A percentile compares a stretch with the other conserved stretches of the same genome.
Conservation (phyloP, 1,284 basidiomycete species). For the Fomitopsis palustris region DNA sequence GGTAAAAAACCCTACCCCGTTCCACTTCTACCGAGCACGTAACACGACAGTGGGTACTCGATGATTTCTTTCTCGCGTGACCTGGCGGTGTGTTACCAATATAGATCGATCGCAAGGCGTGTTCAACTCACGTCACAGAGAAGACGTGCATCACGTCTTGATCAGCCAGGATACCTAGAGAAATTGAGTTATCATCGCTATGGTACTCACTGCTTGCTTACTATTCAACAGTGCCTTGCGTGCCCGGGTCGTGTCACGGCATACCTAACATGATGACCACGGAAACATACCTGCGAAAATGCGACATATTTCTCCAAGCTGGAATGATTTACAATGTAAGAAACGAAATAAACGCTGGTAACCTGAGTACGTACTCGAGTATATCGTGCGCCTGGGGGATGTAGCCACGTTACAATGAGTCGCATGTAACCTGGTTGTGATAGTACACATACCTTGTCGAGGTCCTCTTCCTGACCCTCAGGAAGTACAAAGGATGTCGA, state of each 20-base stretch:
- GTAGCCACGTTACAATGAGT: too few relatives aligned
- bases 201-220: neutral
- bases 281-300: constrained; percentile 48
- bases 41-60: constrained; percentile 57
- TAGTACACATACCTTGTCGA: too few relatives aligned
- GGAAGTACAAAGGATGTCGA: constrained; percentile 6
- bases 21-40: constrained; percentile 70
- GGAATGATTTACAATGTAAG: neutral
- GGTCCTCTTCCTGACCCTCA: too few relatives aligned
- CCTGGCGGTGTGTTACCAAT: constrained; percentile 29
- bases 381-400: constrained; percentile 19
- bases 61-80: constrained; percentile 58
- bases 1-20: constrained; percentile 47
- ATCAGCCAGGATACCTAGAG: constrained; percentile 40
- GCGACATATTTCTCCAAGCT: constrained; percentile 64
- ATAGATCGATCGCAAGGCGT: constrained; percentile 26
- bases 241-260: too few relatives aligned
- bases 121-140: constrained; percentile 44
- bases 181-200: neutral
- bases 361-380: constrained; percentile 42
- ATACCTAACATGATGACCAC: too few relatives aligned
- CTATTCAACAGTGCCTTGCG: too few relatives aligned
- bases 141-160: constrained; percentile 47
- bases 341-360: too few relatives aligned
- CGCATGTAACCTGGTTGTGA: too few relatives aligned